These are phyloP conservation scores for Citrullus mucosospermus DNA, from an alignment of 306 rosid genomes.

Conservation along the genomic window DNA sequence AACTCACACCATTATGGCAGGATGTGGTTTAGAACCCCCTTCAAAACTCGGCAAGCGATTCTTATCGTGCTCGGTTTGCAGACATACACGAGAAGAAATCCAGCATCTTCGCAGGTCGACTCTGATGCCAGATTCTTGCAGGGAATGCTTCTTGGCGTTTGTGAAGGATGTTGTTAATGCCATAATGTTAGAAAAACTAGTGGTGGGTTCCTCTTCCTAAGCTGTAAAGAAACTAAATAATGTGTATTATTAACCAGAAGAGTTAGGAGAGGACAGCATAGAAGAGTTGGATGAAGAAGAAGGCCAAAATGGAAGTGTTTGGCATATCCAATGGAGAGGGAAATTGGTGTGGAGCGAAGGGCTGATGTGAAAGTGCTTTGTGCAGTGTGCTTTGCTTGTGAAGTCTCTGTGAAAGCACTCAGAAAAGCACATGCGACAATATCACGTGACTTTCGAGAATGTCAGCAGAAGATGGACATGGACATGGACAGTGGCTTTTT, in stretches of 20 bases:
- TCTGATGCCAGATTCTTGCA: slow-evolving; percentile 45
- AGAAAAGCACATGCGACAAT: not conserved
- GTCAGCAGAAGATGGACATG: not conserved
- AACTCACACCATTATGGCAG: slow-evolving; percentile 58
- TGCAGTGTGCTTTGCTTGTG: not conserved
- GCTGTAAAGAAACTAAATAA: not conserved
- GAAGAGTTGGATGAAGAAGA: not conserved
- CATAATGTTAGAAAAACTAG: slow-evolving; percentile 21
- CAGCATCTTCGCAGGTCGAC: slow-evolving; percentile 22
- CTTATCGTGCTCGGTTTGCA: slow-evolving; percentile 27
- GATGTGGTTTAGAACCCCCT: slow-evolving; percentile 41
- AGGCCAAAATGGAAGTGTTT: not conserved
- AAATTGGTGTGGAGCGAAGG: not conserved
- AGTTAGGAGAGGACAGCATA: not conserved
- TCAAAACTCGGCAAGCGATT: slow-evolving; percentile 7
- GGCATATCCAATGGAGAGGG: not conserved
- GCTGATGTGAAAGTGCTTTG: not conserved
- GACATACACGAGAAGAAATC: slow-evolving; percentile 20
- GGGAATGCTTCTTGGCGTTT: slow-evolving; percentile 38
- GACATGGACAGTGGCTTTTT: not conserved
- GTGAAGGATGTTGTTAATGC: slow-evolving; percentile 38
- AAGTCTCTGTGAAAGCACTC: not conserved
- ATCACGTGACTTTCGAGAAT: not conserved
- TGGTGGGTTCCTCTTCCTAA: not conserved
- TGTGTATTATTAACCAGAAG: not conserved